Evolutionary conservation across 192 early-diverging fungal species (phyloP), one percentile per base, ranked within the genome.

Genomic region (Coemansia sp.): DNA sequence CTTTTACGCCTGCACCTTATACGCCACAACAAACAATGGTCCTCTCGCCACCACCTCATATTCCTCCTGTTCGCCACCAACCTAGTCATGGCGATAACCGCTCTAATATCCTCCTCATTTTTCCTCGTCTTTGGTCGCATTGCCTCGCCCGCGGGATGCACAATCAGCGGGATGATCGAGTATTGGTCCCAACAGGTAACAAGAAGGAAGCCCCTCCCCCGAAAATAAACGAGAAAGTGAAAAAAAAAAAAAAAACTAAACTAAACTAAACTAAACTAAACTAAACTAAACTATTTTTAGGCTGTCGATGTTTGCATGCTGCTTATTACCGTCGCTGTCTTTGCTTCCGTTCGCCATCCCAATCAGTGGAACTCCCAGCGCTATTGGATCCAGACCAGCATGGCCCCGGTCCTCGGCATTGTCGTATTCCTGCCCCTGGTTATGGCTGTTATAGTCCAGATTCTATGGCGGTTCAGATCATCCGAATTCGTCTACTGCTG

Each of bases 401-500:
- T 66, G 43, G 74, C 70, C 16, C 74, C 74, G 0, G 66, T 82
- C 0, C 35, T 82, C 14, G 79, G 79, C 3, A 40, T 70, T 0
- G 38, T 82, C 31, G 26, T 76, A 14, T 67, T 73, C 21, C 60
- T 82, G 6, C 74, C 79, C 2, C 59, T 82, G 21, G 67, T 76
- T 9, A 36, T 38, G 14, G 67, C 79, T 0, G 37, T 82, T 0
- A 43, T 69, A 1, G 26, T 66, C 3, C 73, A 76, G 48, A 73
- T 82, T 11, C 59, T 82, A 28, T 82, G 79, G 79, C 66, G 68
- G 6, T 82, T 82, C 60, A 59, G 67, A 14, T 82, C 74, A 9
- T 59, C 64, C 28, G 79, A 82, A 61, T 70, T 70, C 9, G 39
- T 48, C n/a, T 82, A 76, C 62, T 82, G 79, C 70, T 82, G 79